Percentiles rank a stretch among this genome's conserved stretches.
These are phyloP conservation scores for Hymenoscyphus albidus DNA, from an alignment of 2,329 filamentous ascomycete genomes.

Conservation along the genomic window DNA sequence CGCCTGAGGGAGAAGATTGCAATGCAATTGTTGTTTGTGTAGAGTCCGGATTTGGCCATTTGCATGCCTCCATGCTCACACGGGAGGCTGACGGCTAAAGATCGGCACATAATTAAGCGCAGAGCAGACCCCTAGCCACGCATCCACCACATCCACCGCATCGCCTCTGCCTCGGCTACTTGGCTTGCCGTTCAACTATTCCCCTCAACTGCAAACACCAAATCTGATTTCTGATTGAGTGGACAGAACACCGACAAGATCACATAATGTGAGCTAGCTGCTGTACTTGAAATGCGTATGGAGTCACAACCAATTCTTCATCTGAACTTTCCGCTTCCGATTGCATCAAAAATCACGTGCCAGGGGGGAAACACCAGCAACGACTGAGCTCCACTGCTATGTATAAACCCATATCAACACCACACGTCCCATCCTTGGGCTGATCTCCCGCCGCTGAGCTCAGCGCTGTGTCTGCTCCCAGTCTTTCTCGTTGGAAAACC, in stretches of 20 bases:
- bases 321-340: neutral
- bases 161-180: neutral
- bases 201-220: neutral
- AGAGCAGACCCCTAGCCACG: no score
- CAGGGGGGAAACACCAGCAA: neutral
- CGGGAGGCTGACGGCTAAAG: neutral
- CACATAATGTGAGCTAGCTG: neutral
- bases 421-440: conserved; percentile 1
- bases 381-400: neutral
- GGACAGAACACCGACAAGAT: neutral
- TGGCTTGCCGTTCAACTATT: neutral
- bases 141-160: no score
- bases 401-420: neutral
- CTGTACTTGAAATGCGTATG: neutral
- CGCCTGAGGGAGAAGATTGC: neutral
- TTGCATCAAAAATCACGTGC: neutral
- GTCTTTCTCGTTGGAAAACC: neutral
- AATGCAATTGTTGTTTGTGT: conserved; percentile 3
- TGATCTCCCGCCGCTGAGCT: conserved; percentile 4
- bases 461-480: conserved; percentile 1
- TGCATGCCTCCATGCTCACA: neutral
- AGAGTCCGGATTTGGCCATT: neutral
- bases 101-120: no score
- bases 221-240: neutral
- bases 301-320: neutral